Evolutionary conservation across 108 stramenopile genomes (phyloP).

Genomic region (Cylindrotheca closterium): DNA sequence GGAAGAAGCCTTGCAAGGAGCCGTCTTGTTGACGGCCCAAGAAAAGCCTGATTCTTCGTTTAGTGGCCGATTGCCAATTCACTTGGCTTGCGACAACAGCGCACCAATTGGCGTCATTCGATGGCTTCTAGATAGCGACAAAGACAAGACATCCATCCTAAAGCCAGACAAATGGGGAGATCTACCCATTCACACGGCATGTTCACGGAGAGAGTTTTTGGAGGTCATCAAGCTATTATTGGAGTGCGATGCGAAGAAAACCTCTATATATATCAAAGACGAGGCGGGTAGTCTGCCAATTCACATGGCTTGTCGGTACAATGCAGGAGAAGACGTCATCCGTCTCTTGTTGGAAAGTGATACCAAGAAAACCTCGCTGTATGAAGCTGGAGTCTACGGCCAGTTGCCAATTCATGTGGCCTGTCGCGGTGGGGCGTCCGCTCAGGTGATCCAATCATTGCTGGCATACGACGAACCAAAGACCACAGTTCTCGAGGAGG

Average conservation of each 20-base stretch:
- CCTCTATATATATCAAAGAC: constrained; percentile 42
- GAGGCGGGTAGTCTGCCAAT: constrained; percentile 54
- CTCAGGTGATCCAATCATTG: constrained; percentile 40
- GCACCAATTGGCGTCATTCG: constrained; percentile 58
- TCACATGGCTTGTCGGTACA: constrained; percentile 61
- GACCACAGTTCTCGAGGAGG: constrained; percentile 39
- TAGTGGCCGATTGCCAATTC: constrained; percentile 50
- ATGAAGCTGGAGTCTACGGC: constrained; percentile 39
- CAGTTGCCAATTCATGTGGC: constrained; percentile 67
- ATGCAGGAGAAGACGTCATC: constrained; percentile 49
- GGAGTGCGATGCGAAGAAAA: constrained; percentile 44
- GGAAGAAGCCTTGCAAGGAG: constrained; percentile 31
- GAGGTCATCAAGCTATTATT: constrained; percentile 52
- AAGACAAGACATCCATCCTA: constrained; percentile 37
- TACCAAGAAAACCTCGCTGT: constrained; percentile 22
- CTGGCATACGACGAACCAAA: constrained; percentile 39
- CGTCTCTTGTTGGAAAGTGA: constrained; percentile 44
- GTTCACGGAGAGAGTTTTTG: constrained; percentile 18
- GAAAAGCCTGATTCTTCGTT: constrained; percentile 13
- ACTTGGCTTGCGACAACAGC: constrained; percentile 68
- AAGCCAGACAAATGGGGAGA: constrained; percentile 60
- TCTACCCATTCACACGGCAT: constrained; percentile 34
- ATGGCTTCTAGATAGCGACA: constrained; percentile 47
- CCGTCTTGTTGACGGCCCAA: constrained; percentile 38
- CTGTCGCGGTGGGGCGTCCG: constrained; percentile 46